Percentiles rank a stretch among this genome's conserved stretches.
Evolutionary conservation across 176 grass and related monocot species (phyloP).

Genomic region (Melocanna baccifera): DNA sequence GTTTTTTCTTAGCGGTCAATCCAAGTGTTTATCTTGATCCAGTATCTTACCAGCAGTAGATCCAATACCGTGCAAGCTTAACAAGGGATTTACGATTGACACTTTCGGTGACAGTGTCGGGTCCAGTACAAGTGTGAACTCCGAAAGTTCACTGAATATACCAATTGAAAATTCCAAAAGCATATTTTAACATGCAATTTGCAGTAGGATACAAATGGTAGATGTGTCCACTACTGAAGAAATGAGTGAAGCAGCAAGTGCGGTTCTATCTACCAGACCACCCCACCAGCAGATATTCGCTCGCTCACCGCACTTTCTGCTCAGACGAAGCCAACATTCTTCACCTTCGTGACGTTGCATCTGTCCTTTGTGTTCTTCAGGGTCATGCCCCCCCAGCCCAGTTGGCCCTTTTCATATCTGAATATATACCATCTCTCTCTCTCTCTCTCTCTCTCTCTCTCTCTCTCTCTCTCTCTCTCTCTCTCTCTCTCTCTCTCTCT

Average conservation of each 20-base stretch:
- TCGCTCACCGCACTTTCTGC: not conserved
- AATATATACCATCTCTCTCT: not conserved
- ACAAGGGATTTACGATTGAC: not conserved
- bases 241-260: not conserved
- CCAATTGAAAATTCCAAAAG: not conserved
- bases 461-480: too few species aligned
- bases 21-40: too few species aligned
- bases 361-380: conserved; percentile 2
- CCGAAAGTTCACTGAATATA: not conserved
- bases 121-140: not conserved
- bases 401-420: not conserved
- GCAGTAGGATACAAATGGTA: not conserved
- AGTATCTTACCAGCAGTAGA: too few species aligned
- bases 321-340: conserved; percentile 17
- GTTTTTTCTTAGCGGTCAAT: too few species aligned
- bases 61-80: not conserved
- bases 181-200: conserved; percentile 27
- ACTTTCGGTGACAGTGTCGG: not conserved
- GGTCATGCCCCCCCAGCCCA: not conserved
- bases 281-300: conserved; percentile 17
- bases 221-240: conserved; percentile 10
- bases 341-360: conserved; percentile 34
- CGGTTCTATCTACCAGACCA: conserved; percentile 26
- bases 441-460: not conserved
- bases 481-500: too few species aligned